phyloP scores from a whole-genome alignment of 768 basidiomycete species.

The Calocybe cyanea region DNA sequence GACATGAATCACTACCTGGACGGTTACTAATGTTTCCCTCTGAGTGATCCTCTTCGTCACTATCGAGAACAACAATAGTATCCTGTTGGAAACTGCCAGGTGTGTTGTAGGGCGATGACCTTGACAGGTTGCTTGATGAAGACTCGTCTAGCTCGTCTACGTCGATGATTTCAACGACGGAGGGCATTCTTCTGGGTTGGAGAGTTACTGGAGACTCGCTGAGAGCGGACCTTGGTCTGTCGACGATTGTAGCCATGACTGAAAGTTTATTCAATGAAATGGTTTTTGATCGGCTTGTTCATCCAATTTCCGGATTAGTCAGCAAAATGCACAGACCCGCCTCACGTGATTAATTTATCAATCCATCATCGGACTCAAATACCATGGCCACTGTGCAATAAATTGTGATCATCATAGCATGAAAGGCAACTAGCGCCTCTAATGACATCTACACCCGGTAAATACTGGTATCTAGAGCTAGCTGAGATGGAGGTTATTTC shows the following conservation, averaged over 20 bases:
- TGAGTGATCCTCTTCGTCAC: slow-evolving; percentile 32
- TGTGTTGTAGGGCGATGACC: slow-evolving; percentile 11
- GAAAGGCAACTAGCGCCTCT: slow-evolving; percentile 5
- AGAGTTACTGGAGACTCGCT: slow-evolving; percentile 16
- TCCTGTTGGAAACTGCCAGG: slow-evolving; percentile 16
- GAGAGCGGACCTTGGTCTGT: slow-evolving; percentile 23
- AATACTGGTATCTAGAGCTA: slow-evolving; percentile 4
- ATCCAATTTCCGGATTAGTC: slow-evolving; percentile 6
- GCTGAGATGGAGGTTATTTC: slow-evolving; percentile 2
- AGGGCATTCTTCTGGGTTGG: slow-evolving; percentile 18
- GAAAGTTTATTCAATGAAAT: slow-evolving; percentile 17
- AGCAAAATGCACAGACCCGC: slow-evolving; percentile 6
- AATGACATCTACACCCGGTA: slow-evolving; percentile 10
- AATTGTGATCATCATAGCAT: neutral
- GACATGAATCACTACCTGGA: slow-evolving; percentile 11
- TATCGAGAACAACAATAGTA: slow-evolving; percentile 34
- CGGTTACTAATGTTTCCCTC: slow-evolving; percentile 10
- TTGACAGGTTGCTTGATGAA: slow-evolving; percentile 6
- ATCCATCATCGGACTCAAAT: too few species aligned
- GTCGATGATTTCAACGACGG: slow-evolving; percentile 41
- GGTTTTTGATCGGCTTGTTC: slow-evolving; percentile 12
- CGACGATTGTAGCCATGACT: slow-evolving; percentile 29
- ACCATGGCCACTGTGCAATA: too few species aligned
- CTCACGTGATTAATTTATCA: neutral
- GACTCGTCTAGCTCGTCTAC: slow-evolving; percentile 34